Conservation (phyloP, 2,329 filamentous ascomycete genomes). For the Rugonectria rugulosa region DNA sequence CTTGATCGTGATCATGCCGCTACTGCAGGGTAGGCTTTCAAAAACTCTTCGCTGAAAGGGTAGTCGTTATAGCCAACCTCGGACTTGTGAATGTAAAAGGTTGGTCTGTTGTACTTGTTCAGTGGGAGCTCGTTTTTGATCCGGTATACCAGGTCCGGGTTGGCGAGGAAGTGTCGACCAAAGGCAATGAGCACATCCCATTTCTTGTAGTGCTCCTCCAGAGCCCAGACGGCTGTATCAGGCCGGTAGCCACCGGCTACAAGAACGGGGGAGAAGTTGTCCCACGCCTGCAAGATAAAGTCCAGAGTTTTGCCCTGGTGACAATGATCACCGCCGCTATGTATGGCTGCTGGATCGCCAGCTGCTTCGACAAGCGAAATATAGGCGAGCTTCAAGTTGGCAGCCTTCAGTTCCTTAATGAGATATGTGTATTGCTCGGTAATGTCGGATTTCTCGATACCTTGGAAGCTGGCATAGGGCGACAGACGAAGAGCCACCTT, state of each 20-base stretch:
- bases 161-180: constrained; percentile 41
- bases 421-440: constrained; percentile 36
- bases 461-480: constrained; percentile 40
- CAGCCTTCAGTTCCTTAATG: constrained; percentile 35
- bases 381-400: constrained; percentile 38
- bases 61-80: constrained; percentile 38
- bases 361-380: constrained; percentile 39
- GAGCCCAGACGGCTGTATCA: not conserved
- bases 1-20: too few relatives aligned
- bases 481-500: constrained; percentile 51
- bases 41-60: constrained; percentile 22
- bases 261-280: constrained; percentile 23
- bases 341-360: constrained; percentile 42
- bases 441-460: constrained; percentile 28
- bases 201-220: constrained; percentile 32
- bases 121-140: constrained; percentile 30
- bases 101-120: constrained; percentile 36
- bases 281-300: constrained; percentile 40
- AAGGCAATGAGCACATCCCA: constrained; percentile 42
- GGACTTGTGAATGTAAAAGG: constrained; percentile 37
- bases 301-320: constrained; percentile 35
- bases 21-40: too few relatives aligned
- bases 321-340: not conserved
- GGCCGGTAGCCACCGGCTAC: not conserved
- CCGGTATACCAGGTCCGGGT: constrained; percentile 32